Percentiles rank a stretch among this genome's conserved stretches.
Conservation (phyloP, 2,329 filamentous ascomycete genomes). For the Onygenales sp. region DNA sequence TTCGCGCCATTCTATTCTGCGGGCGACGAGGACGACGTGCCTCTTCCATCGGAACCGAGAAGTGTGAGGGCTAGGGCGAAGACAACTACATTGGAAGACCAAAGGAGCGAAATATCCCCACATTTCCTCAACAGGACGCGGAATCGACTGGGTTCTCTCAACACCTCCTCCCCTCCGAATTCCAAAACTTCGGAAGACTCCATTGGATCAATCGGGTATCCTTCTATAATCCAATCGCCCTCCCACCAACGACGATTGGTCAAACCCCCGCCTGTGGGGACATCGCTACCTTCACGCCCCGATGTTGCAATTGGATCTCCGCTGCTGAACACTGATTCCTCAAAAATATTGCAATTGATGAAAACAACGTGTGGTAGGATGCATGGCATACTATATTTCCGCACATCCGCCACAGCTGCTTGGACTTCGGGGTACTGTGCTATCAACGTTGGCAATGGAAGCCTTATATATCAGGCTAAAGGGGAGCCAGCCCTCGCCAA, state of each 20-base stretch:
- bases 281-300: conserved; percentile 17
- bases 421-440: conserved; percentile 44
- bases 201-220: conserved; percentile 37
- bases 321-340: conserved; percentile 35
- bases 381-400: conserved; percentile 44
- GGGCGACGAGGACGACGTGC: conserved; percentile 25
- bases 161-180: conserved; percentile 22
- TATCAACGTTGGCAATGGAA: conserved; percentile 42
- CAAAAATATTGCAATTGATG: conserved; percentile 42
- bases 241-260: conserved; percentile 26
- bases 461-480: conserved; percentile 42
- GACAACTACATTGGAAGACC: conserved; percentile 34
- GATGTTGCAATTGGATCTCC: conserved; percentile 27
- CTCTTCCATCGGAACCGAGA: conserved; percentile 18
- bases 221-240: conserved; percentile 36
- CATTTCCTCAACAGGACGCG: conserved; percentile 24
- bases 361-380: conserved; percentile 43
- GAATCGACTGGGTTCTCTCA: conserved; percentile 32
- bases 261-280: conserved; percentile 22
- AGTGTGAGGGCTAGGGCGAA: conserved; percentile 29
- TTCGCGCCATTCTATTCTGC: conserved; percentile 21
- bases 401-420: conserved; percentile 30
- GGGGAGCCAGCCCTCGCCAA: conserved; percentile 39
- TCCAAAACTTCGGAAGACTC: conserved; percentile 30
- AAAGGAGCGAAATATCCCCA: conserved; percentile 28